Percentiles rank a stretch among this genome's conserved stretches.
Evolutionary conservation across 805 yeast genomes (phyloP).

Genomic region (Candida gorgasii): DNA sequence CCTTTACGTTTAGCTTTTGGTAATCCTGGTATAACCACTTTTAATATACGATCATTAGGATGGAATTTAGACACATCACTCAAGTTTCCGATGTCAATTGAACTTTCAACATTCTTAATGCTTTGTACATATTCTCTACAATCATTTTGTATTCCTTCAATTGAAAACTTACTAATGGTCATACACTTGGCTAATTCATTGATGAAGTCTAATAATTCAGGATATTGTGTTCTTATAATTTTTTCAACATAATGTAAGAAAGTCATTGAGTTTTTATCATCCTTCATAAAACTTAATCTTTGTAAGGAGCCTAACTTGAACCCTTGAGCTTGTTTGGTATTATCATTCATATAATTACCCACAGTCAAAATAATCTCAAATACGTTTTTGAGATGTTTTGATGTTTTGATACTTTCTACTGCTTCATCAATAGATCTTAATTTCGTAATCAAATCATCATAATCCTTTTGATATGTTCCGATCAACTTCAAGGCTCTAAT

Average conservation of each 20-base stretch:
- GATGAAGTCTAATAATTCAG: constrained; percentile 61
- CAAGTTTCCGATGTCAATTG: constrained; percentile 62
- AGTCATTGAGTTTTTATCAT: constrained; percentile 66
- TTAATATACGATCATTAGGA: constrained; percentile 62
- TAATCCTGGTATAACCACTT: constrained; percentile 52
- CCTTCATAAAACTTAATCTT: constrained; percentile 70
- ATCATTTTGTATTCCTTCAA: constrained; percentile 63
- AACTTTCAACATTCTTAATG: constrained; percentile 51
- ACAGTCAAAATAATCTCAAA: constrained; percentile 68
- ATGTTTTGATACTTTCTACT: constrained; percentile 51
- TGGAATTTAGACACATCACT: constrained; percentile 64
- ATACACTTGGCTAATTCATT: constrained; percentile 56
- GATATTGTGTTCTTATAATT: constrained; percentile 62
- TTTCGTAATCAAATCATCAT: constrained; percentile 57
- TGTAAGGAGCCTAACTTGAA: constrained; percentile 69
- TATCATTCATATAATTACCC: constrained; percentile 80
- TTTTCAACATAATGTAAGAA: constrained; percentile 76
- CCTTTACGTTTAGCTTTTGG: constrained; percentile 57
- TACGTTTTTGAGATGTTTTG: constrained; percentile 55
- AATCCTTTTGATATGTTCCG: constrained; percentile 63
- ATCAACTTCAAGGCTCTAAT: constrained; percentile 57
- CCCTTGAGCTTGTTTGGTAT: constrained; percentile 66
- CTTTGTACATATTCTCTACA: constrained; percentile 54
- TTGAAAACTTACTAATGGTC: constrained; percentile 58
- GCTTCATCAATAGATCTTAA: constrained; percentile 61